Base-by-base conservation (phyloP, 805 yeast genomes). In the Novakomyces olei region DNA sequence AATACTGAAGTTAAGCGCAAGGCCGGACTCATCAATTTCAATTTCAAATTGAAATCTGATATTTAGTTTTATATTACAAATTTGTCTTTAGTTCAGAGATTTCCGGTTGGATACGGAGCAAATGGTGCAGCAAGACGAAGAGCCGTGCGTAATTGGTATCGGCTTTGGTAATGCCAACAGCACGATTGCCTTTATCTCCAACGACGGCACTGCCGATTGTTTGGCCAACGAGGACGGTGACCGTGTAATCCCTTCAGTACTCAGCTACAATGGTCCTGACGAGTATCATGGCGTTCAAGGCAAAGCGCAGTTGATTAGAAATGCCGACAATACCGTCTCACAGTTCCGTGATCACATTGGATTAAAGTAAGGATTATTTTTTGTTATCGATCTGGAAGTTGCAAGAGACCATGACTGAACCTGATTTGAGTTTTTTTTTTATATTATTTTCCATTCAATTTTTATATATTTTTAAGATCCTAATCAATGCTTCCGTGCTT, bases 201-300 rank as follows among this genome's bases (percentile, higher is more conserved):
- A 61, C 42, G 95, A 85, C 48, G 95, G 94, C 40, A 77, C 75
- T 53, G 88, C 80, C 41, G 95, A 88, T 51, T 92, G 88, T 43
- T 85, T 88, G 54, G 98, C 98, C 44, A 85, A 88, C 69, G 94
- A 91, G 44, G 98, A 88, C 51, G 98, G 98, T 55, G 96, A 88
- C 60, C 79, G 96, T 61, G 67, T 85, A 38, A 88, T 88, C 51
- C 92, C 96, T 39, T 76, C 96, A 19, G 76, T 77, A 37, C 65
- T 88, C 39, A 71, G 95, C 14, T 88, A 83, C 53, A 81, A 81
- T 37, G 94, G 91, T 39, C 74, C 66, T 36, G 96, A 88, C 53
- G 96, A 88, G 61, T 88, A 79, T 60, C 95, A 88, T 51, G 98
- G 98, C 39, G 75, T 80, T 37, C 96, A 88, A 61, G 98, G 96